Conservation (phyloP, 345 rosid genomes). For the Acer negundo region DNA sequence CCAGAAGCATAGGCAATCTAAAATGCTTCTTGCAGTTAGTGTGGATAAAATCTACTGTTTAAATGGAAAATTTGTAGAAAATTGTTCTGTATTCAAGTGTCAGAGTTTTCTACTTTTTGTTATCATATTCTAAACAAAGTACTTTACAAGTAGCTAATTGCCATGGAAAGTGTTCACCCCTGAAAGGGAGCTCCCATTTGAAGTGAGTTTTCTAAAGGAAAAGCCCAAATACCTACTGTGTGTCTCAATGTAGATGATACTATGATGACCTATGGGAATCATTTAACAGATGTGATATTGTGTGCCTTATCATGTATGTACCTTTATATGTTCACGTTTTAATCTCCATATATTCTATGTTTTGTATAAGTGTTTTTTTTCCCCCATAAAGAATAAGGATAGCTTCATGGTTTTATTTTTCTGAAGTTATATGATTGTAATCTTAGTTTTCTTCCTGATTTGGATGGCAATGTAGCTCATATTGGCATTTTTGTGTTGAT, state of each 20-base stretch:
- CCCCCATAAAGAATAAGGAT: not conserved
- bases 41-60: too few species aligned
- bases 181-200: not conserved
- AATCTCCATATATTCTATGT: not conserved
- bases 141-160: not conserved
- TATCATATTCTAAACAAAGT: not conserved
- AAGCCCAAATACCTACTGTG: not conserved
- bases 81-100: too few species aligned
- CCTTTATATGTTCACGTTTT: not conserved
- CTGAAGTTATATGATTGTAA: not conserved
- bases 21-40: not conserved
- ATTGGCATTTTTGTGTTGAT: not conserved
- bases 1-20: not conserved
- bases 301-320: not conserved
- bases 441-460: conserved; percentile 6
- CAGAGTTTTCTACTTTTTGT: not conserved
- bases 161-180: not conserved
- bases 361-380: not conserved
- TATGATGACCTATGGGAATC: not conserved
- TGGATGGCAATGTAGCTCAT: not conserved
- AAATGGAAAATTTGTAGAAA: too few species aligned
- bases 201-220: not conserved
- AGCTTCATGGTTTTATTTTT: not conserved
- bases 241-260: not conserved
- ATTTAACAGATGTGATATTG: not conserved